Evolutionary conservation across 192 early-diverging fungal genomes (phyloP).

Genomic region (Fimicolochytrium jonesii): DNA sequence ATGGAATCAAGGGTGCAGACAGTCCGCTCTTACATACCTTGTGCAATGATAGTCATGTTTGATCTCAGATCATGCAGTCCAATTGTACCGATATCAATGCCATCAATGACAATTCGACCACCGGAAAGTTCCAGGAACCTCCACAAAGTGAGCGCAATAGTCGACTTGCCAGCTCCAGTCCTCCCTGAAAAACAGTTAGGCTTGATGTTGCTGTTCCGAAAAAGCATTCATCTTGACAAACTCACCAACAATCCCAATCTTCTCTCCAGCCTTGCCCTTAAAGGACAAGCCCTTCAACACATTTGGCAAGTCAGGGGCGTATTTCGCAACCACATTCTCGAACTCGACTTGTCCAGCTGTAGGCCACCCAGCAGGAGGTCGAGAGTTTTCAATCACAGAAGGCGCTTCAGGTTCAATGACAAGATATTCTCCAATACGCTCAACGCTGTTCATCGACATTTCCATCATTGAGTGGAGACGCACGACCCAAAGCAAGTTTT

Average conservation of each 20-base stretch:
- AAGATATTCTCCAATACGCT: slow-evolving; percentile 85
- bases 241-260: slow-evolving; percentile 59
- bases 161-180: slow-evolving; percentile 47
- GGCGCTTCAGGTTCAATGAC: slow-evolving; percentile 74
- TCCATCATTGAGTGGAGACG: slow-evolving; percentile 71
- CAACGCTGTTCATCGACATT: slow-evolving; percentile 60
- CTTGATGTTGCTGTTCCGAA: too few relatives aligned
- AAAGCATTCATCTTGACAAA: too few relatives aligned
- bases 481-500: slow-evolving; percentile 67
- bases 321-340: slow-evolving; percentile 65
- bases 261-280: slow-evolving; percentile 34
- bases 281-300: slow-evolving; percentile 47
- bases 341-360: slow-evolving; percentile 64
- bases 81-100: slow-evolving; percentile 60
- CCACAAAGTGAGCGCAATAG: slow-evolving; percentile 66
- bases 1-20: too few relatives aligned
- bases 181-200: too few relatives aligned
- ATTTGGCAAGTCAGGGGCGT: slow-evolving; percentile 66
- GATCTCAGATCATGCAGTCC: slow-evolving; percentile 64
- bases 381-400: slow-evolving; percentile 49
- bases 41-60: slow-evolving; percentile 62
- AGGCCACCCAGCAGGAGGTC: slow-evolving; percentile 50
- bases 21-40: too few relatives aligned
- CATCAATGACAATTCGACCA: slow-evolving; percentile 71
- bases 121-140: slow-evolving; percentile 63